Conservation (phyloP, 495 filamentous ascomycete genomes). For the Pyrenula aspistea region DNA sequence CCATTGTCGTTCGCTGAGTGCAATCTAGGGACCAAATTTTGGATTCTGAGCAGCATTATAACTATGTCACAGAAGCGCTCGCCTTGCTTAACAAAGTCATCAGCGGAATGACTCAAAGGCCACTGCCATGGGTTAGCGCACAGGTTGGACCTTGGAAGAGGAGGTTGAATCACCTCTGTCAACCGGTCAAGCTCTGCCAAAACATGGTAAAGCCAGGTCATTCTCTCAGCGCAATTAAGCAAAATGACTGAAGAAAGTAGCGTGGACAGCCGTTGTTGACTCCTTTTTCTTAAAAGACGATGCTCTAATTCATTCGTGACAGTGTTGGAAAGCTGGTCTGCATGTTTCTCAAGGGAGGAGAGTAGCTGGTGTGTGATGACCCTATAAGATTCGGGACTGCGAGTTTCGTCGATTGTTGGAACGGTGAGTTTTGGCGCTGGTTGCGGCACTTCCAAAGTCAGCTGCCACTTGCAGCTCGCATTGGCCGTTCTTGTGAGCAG, state of each 20-base stretch:
- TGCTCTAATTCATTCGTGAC: constrained; percentile 69
- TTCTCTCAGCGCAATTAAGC: constrained; percentile 70
- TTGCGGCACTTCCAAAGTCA: not conserved
- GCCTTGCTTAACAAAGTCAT: constrained; percentile 55
- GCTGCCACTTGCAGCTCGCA: not conserved
- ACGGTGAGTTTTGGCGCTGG: not conserved
- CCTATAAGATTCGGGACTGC: constrained; percentile 32
- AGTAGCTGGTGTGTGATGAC: constrained; percentile 58
- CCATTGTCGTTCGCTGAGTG: constrained; percentile 36
- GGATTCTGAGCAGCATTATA: constrained; percentile 62
- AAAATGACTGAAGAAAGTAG: constrained; percentile 65
- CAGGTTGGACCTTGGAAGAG: not conserved
- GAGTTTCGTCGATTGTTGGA: constrained; percentile 24
- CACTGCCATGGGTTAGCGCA: constrained; percentile 27
- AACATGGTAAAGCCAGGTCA: constrained; percentile 68
- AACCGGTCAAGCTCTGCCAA: constrained; percentile 49
- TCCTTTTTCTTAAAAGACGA: constrained; percentile 32
- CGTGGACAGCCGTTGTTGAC: constrained; percentile 56
- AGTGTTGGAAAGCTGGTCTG: constrained; percentile 47
- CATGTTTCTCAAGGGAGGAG: constrained; percentile 63
- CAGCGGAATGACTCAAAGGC: constrained; percentile 60
- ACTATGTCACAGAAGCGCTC: constrained; percentile 60
- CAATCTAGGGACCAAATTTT: constrained; percentile 55
- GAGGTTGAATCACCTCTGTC: constrained; percentile 21
- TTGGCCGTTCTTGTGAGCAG: not conserved